Conservation (phyloP, 495 filamentous ascomycete species). For the Daldinia bambusicola region DNA sequence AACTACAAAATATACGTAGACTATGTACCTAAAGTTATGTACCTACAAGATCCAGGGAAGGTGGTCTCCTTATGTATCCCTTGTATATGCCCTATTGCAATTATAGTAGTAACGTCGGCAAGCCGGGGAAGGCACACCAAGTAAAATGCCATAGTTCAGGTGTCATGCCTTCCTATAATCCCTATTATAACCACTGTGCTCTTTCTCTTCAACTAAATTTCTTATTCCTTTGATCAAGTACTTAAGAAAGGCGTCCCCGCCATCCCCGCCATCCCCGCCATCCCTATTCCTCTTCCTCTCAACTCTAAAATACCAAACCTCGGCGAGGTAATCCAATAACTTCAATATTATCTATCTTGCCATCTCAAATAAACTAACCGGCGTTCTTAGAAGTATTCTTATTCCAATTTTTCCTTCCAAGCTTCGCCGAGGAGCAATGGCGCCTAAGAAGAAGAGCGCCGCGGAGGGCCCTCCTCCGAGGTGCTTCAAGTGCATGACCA, state of each 20-base stretch:
- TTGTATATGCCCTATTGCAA: background rate
- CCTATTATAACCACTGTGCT: background rate
- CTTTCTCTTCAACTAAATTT: background rate
- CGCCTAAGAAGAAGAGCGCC: background rate
- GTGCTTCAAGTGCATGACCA: slow-evolving; percentile 29
- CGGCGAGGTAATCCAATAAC: background rate
- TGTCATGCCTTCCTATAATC: background rate
- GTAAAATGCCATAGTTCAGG: background rate
- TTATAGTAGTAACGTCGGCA: background rate
- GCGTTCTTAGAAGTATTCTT: background rate
- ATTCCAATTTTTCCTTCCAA: background rate
- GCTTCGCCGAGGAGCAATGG: background rate
- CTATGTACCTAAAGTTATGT: background rate
- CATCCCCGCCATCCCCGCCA: too few species aligned
- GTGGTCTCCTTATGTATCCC: background rate
- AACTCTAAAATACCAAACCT: background rate
- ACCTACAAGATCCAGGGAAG: background rate
- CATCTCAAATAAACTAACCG: background rate
- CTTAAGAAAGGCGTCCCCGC: background rate
- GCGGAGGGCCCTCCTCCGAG: background rate
- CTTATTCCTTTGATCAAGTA: background rate
- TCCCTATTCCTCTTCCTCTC: background rate
- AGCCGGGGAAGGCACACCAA: background rate
- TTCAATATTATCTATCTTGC: background rate
- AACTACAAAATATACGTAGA: background rate